These are phyloP conservation scores for Cryphonectria naterciae DNA, from an alignment of 2,329 filamentous ascomycete genomes.

Conservation along the genomic window DNA sequence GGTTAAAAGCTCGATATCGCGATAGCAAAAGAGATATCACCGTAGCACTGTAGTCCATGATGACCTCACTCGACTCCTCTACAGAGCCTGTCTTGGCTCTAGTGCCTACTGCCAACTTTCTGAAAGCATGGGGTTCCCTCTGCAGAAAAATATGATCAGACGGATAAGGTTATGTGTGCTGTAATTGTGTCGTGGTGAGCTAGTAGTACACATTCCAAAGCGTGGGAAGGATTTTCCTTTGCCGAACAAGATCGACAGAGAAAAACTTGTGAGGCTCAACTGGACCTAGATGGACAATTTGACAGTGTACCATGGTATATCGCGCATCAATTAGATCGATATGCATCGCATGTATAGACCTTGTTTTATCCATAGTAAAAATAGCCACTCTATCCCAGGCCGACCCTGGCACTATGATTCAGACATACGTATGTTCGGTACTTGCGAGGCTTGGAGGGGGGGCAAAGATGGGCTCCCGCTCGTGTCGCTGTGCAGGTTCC, in stretches of 20 bases:
- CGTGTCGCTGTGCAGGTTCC: background rate
- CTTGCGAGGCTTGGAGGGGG: too few relatives aligned
- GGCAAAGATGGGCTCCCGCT: constrained; percentile 7
- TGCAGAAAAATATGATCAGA: background rate
- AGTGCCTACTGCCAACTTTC: background rate
- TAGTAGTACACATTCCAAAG: background rate
- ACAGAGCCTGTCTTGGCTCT: background rate
- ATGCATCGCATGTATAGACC: background rate
- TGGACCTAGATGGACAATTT: background rate
- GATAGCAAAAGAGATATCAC: background rate
- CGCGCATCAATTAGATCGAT: constrained; percentile 1
- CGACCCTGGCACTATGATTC: background rate
- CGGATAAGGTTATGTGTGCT: background rate
- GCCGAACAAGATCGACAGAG: background rate
- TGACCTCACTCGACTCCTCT: background rate
- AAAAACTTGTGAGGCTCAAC: background rate
- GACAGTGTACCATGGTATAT: background rate
- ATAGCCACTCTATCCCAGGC: background rate
- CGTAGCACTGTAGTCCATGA: background rate
- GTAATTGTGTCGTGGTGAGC: background rate
- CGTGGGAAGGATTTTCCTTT: background rate
- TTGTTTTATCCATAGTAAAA: constrained; percentile 4
- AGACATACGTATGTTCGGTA: background rate
- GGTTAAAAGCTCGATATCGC: background rate
- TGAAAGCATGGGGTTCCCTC: background rate